Evolutionary conservation across 306 rosid genomes (phyloP), one percentile per base, ranked within the genome.

Genomic region (Glycine latifolia): DNA sequence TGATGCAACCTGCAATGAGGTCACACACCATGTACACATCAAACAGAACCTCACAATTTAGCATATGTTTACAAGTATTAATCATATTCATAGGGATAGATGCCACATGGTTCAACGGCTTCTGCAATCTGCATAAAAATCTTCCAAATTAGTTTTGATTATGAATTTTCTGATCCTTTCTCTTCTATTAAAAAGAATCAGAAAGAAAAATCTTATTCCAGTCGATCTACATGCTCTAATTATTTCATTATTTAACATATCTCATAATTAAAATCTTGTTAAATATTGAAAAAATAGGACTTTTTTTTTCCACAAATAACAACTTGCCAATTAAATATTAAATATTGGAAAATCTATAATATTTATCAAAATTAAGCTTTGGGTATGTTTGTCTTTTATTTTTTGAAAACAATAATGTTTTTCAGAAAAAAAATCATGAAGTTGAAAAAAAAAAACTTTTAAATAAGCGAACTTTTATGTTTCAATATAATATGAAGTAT

Each of bases 1-100:
- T 93, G 82, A 93, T 93, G 82, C 94, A 91, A 52, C 97, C 97
- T 92, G 83, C 10, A 14, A 80, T 26, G 13, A 37, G 5, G 44
- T 62, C 46, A 62, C 41, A 62, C 7, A 60, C 7, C 65, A 58
- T 56, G 16, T 3, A 31, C 39, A 77, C 11, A 46, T 77, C 71
- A 80, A 73, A 59, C 16, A 31, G 33, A 58, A 4, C 9, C 44
- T 75, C 52, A n/a, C 47, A 76, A 11, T 71, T 15, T 54, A 35
- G 8, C 49, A 37, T 15, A 66, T 66, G 26, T 49, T 66, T 39
- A 13, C 70, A 63, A 33, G 16, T 5, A 39, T 35, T 37, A 13
- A 63, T 39, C 31, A 53, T 46, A 9, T 48, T 55, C 53, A 43
- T 26, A 47, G 37, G 4, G 16, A 33, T 61, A 17, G 10, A 77